A percentile compares a stretch with the other conserved stretches of the same genome.
phyloP scores from a whole-genome alignment of 495 filamentous ascomycete species.

The Neurospora sp. region DNA sequence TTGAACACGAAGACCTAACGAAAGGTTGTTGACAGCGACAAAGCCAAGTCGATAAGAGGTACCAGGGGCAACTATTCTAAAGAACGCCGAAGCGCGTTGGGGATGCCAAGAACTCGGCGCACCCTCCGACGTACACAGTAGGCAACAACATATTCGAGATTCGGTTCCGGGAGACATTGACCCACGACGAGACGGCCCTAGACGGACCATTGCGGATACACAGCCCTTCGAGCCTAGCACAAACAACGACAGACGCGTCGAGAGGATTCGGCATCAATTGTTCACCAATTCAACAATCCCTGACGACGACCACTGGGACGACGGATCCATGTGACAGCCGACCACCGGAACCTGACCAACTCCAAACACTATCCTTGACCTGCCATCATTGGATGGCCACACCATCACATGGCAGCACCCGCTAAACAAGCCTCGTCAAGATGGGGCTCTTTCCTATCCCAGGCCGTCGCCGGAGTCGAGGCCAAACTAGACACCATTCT shows the following conservation, averaged over 20 bases:
- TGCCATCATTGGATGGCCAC: conserved; percentile 1
- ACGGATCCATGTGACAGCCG: conserved; percentile 9
- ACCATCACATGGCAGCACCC: conserved; percentile 17
- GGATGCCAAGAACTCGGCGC: not conserved
- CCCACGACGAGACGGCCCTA: not conserved
- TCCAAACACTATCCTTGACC: not conserved
- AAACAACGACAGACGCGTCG: not conserved
- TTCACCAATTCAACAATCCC: not conserved
- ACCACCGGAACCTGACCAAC: not conserved
- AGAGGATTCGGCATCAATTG: not conserved
- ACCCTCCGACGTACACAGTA: not conserved
- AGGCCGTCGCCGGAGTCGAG: conserved; percentile 89
- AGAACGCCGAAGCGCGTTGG: not conserved
- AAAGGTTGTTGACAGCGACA: not conserved
- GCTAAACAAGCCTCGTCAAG: conserved; percentile 31
- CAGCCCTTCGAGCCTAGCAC: not conserved
- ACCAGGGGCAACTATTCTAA: not conserved
- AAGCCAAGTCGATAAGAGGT: not conserved
- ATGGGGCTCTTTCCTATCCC: conserved; percentile 82
- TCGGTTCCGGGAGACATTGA: not conserved
- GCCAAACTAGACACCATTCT: conserved; percentile 87
- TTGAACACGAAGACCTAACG: not conserved
- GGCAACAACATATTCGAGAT: not conserved
- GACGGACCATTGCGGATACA: not conserved
- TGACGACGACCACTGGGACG: not conserved